A percentile compares a stretch with the other conserved stretches of the same genome.
These are phyloP conservation scores for Ophiocordyceps sinensis DNA, from an alignment of 2,329 filamentous ascomycete genomes.

Conservation along the genomic window DNA sequence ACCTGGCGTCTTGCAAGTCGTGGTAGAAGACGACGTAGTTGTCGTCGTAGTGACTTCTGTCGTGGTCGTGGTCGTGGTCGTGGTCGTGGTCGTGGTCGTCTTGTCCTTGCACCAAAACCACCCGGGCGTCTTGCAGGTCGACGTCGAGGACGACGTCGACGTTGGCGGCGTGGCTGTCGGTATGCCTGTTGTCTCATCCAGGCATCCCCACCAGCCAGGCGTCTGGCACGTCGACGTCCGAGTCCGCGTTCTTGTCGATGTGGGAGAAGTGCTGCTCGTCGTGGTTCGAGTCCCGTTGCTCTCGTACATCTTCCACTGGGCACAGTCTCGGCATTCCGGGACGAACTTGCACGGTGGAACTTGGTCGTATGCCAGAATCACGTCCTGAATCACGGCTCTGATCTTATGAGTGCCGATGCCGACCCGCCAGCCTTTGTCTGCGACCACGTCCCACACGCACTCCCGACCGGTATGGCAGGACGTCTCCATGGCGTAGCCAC, in stretches of 20 bases:
- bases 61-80: conserved; percentile 14
- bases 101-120: conserved; percentile 52
- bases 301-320: conserved; percentile 86
- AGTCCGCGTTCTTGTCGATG: conserved; percentile 48
- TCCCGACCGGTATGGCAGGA: conserved; percentile 81
- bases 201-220: conserved; percentile 80
- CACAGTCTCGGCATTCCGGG: conserved; percentile 75
- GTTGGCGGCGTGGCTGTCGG: conserved; percentile 28
- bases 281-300: conserved; percentile 68
- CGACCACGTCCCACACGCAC: conserved; percentile 86
- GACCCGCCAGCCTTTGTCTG: conserved; percentile 82
- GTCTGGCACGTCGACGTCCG: conserved; percentile 80
- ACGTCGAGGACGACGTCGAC: conserved; percentile 33
- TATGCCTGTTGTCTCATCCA: conserved; percentile 44
- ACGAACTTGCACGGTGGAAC: conserved; percentile 67
- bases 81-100: conserved; percentile 20
- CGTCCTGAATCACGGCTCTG: conserved; percentile 71
- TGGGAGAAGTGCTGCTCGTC: conserved; percentile 47
- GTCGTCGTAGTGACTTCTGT: conserved; percentile 2
- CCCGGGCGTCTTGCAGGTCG: conserved; percentile 46
- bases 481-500: conserved; percentile 85
- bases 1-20: conserved; percentile 3
- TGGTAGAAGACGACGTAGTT: conserved; percentile 15
- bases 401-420: conserved; percentile 89
- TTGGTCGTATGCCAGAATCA: conserved; percentile 68